A percentile compares a stretch with the other conserved stretches of the same genome.
phyloP scores from a whole-genome alignment of 2,329 filamentous ascomycete species.

The Phialophora macrospora region DNA sequence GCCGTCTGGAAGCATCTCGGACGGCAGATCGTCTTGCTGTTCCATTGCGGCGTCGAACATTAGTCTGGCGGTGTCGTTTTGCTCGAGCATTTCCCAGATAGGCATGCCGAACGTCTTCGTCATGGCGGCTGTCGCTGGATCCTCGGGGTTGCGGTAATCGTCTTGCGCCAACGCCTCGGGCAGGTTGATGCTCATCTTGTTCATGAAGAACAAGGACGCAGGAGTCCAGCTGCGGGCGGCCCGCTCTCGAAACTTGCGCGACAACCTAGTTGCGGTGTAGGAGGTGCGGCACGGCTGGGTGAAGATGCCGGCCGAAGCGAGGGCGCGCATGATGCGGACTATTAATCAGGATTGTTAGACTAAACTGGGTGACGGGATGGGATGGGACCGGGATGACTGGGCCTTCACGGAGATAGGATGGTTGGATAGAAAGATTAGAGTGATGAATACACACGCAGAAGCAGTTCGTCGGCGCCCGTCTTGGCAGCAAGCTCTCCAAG shows the following conservation, averaged over 20 bases:
- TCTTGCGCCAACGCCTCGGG: constrained; percentile 4
- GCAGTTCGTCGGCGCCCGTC: constrained; percentile 4
- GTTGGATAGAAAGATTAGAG: not conserved
- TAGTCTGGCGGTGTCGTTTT: not conserved
- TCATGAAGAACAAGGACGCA: not conserved
- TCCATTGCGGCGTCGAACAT: not conserved
- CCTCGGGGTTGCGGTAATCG: not conserved
- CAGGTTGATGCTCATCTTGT: constrained; percentile 6
- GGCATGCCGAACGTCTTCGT: constrained; percentile 4
- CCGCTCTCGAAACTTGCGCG: constrained; percentile 2
- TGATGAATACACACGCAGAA: not conserved
- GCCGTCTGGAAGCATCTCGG: not conserved
- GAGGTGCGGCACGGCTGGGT: not conserved
- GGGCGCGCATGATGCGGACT: constrained; percentile 5
- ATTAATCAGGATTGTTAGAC: not conserved
- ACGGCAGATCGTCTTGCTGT: constrained; percentile 3
- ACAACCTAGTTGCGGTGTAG: not conserved
- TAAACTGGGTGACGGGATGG: not conserved
- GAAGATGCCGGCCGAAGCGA: constrained; percentile 2
- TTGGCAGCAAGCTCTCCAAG: not conserved
- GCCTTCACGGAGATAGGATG: not conserved
- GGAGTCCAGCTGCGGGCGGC: not conserved
- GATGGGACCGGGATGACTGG: not conserved
- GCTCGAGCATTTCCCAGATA: constrained; percentile 1
- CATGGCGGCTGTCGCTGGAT: not conserved